Evolutionary conservation across 2,329 filamentous ascomycete species (phyloP).

Genomic region (Chaetomium olivaceum): DNA sequence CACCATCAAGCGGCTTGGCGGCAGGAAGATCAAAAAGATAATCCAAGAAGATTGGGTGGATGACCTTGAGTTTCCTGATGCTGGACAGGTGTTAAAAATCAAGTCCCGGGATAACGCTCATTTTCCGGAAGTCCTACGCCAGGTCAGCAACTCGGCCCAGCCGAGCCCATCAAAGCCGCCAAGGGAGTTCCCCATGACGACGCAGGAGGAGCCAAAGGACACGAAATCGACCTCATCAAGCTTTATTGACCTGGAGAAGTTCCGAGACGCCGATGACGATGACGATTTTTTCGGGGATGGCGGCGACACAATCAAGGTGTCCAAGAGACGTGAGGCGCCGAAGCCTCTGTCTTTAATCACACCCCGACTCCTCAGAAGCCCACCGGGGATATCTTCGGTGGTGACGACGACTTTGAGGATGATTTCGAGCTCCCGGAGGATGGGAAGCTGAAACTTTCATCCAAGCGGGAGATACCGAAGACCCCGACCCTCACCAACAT

Average conservation of each 20-base stretch:
- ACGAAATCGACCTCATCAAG: slow-evolving; percentile 43
- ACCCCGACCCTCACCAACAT: slow-evolving; percentile 58
- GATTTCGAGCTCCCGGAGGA: slow-evolving; percentile 72
- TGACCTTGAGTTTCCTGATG: slow-evolving; percentile 68
- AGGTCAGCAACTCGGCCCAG: slow-evolving; percentile 61
- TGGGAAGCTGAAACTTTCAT: slow-evolving; percentile 65
- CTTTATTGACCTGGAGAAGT: slow-evolving; percentile 62
- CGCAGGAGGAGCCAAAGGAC: slow-evolving; percentile 37
- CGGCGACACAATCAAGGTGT: slow-evolving; percentile 66
- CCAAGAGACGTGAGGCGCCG: slow-evolving; percentile 56
- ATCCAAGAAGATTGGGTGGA: slow-evolving; percentile 81
- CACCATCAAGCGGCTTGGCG: slow-evolving; percentile 86
- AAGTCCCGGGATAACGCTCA: slow-evolving; percentile 61
- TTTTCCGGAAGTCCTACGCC: slow-evolving; percentile 68
- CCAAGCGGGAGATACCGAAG: slow-evolving; percentile 61
- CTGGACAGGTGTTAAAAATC: slow-evolving; percentile 61
- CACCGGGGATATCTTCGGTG: slow-evolving; percentile 41
- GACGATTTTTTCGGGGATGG: slow-evolving; percentile 66
- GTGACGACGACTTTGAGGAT: slow-evolving; percentile 67
- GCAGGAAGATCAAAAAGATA: slow-evolving; percentile 69
- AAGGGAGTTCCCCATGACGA: slow-evolving; percentile 26
- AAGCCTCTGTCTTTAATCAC: slow-evolving; percentile 57
- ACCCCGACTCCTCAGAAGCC: slow-evolving; percentile 57
- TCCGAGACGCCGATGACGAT: slow-evolving; percentile 62
- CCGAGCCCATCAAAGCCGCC: slow-evolving; percentile 50